phyloP scores from a whole-genome alignment of 202 grass and related monocot genomes.

The Eragrostis tef region DNA sequence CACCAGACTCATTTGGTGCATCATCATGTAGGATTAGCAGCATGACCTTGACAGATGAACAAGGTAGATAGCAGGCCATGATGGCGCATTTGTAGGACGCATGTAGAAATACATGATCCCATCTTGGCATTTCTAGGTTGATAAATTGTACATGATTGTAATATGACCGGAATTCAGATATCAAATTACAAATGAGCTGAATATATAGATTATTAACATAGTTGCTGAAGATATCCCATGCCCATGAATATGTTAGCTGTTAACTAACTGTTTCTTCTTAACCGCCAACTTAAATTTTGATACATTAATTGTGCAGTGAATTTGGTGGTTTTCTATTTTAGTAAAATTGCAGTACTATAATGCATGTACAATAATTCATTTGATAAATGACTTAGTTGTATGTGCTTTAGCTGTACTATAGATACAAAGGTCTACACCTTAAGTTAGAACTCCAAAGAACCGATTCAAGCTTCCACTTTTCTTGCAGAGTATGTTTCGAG shows the following conservation, averaged over 20 bases:
- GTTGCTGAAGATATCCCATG: constrained; percentile 14
- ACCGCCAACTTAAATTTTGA: background rate
- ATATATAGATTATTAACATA: constrained; percentile 26
- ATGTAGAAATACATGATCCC: background rate
- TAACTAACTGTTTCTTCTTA: background rate
- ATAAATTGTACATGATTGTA: constrained; percentile 10
- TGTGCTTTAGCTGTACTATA: no score
- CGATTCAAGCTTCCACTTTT: no score
- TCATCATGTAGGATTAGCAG: constrained; percentile 40
- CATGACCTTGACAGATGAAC: constrained; percentile 32
- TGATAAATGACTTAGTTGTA: no score
- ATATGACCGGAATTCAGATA: background rate
- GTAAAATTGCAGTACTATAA: background rate
- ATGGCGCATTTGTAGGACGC: background rate
- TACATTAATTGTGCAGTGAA: background rate
- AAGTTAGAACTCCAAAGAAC: no score
- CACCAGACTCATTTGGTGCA: constrained; percentile 28
- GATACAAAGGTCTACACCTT: no score
- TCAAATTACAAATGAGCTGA: background rate
- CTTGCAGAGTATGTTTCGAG: no score
- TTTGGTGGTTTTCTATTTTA: background rate
- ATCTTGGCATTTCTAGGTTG: constrained; percentile 16
- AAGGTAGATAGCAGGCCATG: constrained; percentile 43
- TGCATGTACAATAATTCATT: no score
- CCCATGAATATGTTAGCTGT: background rate